phyloP scores from a whole-genome alignment of 2,329 filamentous ascomycete genomes.

The Lachnellula hyalina region DNA sequence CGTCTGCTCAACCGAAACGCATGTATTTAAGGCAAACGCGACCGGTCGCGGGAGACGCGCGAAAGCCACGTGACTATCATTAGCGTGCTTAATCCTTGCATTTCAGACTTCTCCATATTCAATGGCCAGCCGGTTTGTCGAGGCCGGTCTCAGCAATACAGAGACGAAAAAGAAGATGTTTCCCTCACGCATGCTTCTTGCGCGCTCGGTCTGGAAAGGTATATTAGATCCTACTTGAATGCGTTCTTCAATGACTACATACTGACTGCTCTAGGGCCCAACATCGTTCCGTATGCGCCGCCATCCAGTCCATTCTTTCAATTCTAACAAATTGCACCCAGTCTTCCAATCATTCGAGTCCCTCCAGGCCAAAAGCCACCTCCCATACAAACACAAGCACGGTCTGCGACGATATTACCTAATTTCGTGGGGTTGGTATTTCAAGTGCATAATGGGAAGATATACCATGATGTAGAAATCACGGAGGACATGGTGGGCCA shows the following conservation, averaged over 20 bases:
- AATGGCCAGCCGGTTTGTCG: not conserved
- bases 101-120: not conserved
- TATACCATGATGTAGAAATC: constrained; percentile 61
- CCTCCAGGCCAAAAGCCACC: constrained; percentile 49
- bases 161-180: constrained; percentile 48
- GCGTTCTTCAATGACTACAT: not conserved
- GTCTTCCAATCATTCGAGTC: constrained; percentile 45
- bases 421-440: constrained; percentile 68
- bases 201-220: constrained; percentile 74
- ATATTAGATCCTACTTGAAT: constrained; percentile 6
- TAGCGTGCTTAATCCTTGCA: not conserved
- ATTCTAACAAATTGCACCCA: constrained; percentile 30
- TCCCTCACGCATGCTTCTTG: constrained; percentile 51
- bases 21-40: not conserved
- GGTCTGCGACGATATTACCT: constrained; percentile 66
- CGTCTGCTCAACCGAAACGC: not conserved
- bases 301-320: constrained; percentile 30
- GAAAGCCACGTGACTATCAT: not conserved
- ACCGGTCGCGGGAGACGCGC: not conserved
- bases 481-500: constrained; percentile 75
- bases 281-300: constrained; percentile 61
- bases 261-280: constrained; percentile 49
- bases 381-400: constrained; percentile 65
- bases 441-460: constrained; percentile 68
- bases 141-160: constrained; percentile 1